Base-by-base conservation (phyloP, 768 basidiomycete genomes). In the Sistotremastrum niveocremeum region DNA sequence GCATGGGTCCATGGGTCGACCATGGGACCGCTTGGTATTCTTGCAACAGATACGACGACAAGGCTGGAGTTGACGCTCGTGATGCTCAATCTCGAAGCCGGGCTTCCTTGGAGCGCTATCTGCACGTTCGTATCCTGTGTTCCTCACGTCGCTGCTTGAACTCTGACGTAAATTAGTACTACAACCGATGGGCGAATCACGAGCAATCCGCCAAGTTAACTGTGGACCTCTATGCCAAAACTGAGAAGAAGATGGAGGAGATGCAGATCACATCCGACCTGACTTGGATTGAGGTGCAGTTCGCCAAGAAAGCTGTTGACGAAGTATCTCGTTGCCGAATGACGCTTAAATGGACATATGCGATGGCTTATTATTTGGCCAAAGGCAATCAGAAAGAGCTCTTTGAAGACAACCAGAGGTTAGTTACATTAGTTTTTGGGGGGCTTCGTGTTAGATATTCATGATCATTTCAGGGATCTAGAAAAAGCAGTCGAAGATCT, bases 221-320 rank as follows among this genome's bases (percentile, higher is more conserved):
- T 11, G 62, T 86, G 10, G 90, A 97, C 52, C 69, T 98, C 37
- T 94, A 93, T 62, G 73, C 73, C 46, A 91, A 91, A 69, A 97
- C 94, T 8, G 93, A 99, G 74, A 91, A 94, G 77, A 97, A 97
- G 79, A 99, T 99, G 95, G 91, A 97, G 63, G 90, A 95, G 65
- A 94, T 98, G 84, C 95, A 98, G 68, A 75, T 90, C 51, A 82
- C 81, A 7, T 90, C 88, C 2, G 73, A 79, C 46, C 66, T 99
- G 36, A 91, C 90, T 2, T 99, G 95, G 95, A 99, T 99, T 54
- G 93, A 99, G 65, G 91, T 81, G 32, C 94, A 98, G 65, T 99
- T 99, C 65, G 93, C 95, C 75, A 91, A 90, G 71, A 93, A 93
- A 63, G 95, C 95, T 1, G 93, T 97, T 4, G 95, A 97, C 57